phyloP scores from a whole-genome alignment of 1,139 yeast species.

The Candida buenavistaensis region DNA sequence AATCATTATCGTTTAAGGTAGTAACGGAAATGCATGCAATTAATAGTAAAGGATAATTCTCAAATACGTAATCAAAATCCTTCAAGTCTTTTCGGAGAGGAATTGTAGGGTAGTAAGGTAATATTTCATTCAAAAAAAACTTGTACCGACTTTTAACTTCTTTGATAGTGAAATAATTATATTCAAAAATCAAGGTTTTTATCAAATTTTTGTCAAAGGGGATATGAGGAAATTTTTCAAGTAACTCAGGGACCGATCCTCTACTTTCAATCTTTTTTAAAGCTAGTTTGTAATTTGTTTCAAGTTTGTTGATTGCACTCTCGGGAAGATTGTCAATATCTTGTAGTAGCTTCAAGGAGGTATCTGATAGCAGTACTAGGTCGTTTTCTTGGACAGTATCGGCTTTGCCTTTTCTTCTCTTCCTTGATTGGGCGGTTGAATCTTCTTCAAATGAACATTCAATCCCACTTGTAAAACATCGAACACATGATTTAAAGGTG shows the following conservation, averaged over 20 bases:
- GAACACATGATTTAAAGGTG: constrained; percentile 38
- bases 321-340: not conserved
- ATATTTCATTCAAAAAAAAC: constrained; percentile 37
- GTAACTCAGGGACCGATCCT: constrained; percentile 4
- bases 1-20: constrained; percentile 42
- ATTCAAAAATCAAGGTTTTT: constrained; percentile 34
- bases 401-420: constrained; percentile 18
- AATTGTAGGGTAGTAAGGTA: constrained; percentile 49
- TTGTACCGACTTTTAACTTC: constrained; percentile 35
- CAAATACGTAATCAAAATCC: constrained; percentile 39
- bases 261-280: constrained; percentile 6
- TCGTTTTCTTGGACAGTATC: not conserved
- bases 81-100: constrained; percentile 35
- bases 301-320: constrained; percentile 2
- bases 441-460: constrained; percentile 50
- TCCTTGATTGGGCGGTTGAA: constrained; percentile 40
- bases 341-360: constrained; percentile 4
- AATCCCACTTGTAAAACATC: constrained; percentile 47
- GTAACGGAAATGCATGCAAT: constrained; percentile 51
- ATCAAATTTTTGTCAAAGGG: constrained; percentile 41
- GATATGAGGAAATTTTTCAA: constrained; percentile 30
- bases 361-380: constrained; percentile 6
- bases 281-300: constrained; percentile 6
- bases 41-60: constrained; percentile 44
- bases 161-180: constrained; percentile 19